Base-by-base conservation (phyloP, 116 monocot species). In the Iris pallida region DNA sequence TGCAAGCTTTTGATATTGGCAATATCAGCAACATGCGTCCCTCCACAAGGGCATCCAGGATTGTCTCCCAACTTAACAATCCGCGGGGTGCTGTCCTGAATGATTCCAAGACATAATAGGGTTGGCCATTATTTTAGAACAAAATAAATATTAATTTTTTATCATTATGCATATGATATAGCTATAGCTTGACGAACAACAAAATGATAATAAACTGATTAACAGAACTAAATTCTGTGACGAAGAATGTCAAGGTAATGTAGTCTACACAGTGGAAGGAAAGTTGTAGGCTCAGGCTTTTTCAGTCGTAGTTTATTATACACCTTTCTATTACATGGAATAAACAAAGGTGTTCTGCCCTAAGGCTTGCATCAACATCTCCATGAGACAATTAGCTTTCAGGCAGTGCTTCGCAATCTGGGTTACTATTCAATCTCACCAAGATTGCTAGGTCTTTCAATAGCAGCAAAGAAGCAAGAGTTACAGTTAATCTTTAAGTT, bases 21-120 rank as follows among this genome's bases (percentile, higher is more conserved):
- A 79, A 85, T 85, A 53, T 92, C 85, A 49, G 80, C 80, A 59
- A 88, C 92, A 80, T 92, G 92, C 64, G 92, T 92, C 57, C 92
- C 92, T 67, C 92, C 92, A 75, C 92, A 92, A 47, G 92, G 92
- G 67, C 92, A 78, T 45, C 92, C 88, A 56, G 72, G 72, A 53
- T 81, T 42, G 55, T 80, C 64, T 16, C 92, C 85, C 13, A 88
- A 68, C 53, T 82, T 92, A 72, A 85, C 75, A 79, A 92, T 85
- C 47, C 92, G 65, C 48, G 92, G 92, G 5, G 69, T 85, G 65
- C 88, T 85, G 60, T 46, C 71, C 92, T 92, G 77, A 47, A 73
- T 71, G 2, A 67, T 66, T 63, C 30, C 63, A 71, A 30, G 16
- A 68, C 48, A 8, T 62, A 19, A 19, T 44, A 44, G 43, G 16